Percentiles rank a stretch among this genome's conserved stretches.
Evolutionary conservation across 176 grass and related monocot species (phyloP).

Genomic region (Cocos nucifera): DNA sequence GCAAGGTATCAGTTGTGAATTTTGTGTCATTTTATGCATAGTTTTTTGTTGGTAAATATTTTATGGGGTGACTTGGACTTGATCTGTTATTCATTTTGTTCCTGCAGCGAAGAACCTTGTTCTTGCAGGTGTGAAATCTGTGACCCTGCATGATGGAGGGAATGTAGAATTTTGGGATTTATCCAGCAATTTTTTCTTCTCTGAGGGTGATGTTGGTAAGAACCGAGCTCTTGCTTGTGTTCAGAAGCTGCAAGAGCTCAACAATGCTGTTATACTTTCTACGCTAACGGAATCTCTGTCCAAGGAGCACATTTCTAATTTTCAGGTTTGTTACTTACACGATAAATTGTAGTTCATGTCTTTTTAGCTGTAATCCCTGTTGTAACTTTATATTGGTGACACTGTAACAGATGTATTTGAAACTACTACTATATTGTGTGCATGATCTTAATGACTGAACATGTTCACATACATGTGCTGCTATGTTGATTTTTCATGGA

Average conservation of each 20-base stretch:
- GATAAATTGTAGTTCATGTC: too few relatives aligned
- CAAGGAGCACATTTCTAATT: constrained; percentile 50
- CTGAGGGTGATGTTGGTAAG: constrained; percentile 61
- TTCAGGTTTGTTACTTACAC: constrained; percentile 33
- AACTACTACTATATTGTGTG: too few relatives aligned
- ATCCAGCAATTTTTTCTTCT: constrained; percentile 65
- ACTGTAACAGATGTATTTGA: too few relatives aligned
- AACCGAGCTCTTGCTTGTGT: constrained; percentile 64
- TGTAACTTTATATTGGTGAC: too few relatives aligned
- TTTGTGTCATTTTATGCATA: too few relatives aligned
- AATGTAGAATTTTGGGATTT: constrained; percentile 68
- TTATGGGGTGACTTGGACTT: too few relatives aligned
- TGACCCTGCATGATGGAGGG: constrained; percentile 58
- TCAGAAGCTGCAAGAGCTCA: constrained; percentile 63
- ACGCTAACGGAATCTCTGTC: constrained; percentile 41
- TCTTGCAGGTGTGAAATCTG: constrained; percentile 65
- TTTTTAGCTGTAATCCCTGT: too few relatives aligned
- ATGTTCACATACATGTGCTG: too few relatives aligned
- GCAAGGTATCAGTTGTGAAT: too few relatives aligned
- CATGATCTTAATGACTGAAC: too few relatives aligned
- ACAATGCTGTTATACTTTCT: constrained; percentile 50
- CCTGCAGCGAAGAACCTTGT: constrained; percentile 80
- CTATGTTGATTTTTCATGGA: too few relatives aligned
- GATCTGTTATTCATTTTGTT: constrained; percentile 5
- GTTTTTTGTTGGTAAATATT: too few relatives aligned